Evolutionary conservation across 306 rosid genomes (phyloP), one percentile per base, ranked within the genome.

Genomic region (Aeschynomene evenia): DNA sequence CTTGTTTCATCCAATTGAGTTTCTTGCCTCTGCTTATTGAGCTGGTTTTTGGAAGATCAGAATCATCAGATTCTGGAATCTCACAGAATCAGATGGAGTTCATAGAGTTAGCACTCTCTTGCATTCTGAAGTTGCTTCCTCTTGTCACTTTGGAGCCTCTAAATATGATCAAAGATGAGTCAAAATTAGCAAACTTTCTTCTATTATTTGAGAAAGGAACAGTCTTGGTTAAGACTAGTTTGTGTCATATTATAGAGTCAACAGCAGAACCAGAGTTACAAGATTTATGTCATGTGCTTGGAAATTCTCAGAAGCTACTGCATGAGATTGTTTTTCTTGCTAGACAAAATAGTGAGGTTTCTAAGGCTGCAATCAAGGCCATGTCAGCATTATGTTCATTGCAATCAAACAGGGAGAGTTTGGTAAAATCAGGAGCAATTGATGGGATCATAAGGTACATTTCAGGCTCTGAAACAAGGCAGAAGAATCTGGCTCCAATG

Each of bases 21-120:
- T 89, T 86, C 87, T 83, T 93, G 70, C 77, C 91, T 43, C 33
- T 93, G 33, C 90, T 93, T 19, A 52, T 93, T 37, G 87, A 88
- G 57, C 85, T 83, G 1, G 85, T 78, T 65, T 82, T 93, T 63
- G 88, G 79, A 20, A 24, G 52, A 70, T 12, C 2, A 28, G 73
- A 79, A 31, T 55, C 54, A 70, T 12, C 2, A 28, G 73, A 79
- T 37, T 55, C 54, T 6, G 43, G 67, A 9, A 14, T 69, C 70
- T 54, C 87, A 24, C 65, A 77, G 26, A 50, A 46, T 20, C 42
- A 70, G 36, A 52, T 71, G 49, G 77, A 77, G 37, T 81, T 88
- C 42, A 51, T 61, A 12, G 98, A 85, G 79, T 18, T 80, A 9
- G 87, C 88, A 45, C 88, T 93, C 74, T 79, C 77, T 71, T 88